Conservation (phyloP, 176 grass and related monocot species). For the Carex scoparia region DNA sequence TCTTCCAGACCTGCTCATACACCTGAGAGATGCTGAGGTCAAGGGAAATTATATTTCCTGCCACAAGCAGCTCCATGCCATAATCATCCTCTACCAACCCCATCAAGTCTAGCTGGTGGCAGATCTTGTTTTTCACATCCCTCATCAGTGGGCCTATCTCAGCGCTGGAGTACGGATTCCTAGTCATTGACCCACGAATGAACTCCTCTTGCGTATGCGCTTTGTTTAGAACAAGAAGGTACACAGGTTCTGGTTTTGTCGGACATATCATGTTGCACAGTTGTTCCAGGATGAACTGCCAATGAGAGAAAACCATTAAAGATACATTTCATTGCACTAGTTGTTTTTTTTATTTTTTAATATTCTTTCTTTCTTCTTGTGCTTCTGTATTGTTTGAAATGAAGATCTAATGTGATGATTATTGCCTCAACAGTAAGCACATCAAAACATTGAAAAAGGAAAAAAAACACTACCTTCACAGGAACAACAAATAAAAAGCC, state of each 20-base stretch:
- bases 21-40: conserved; percentile 93
- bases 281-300: conserved; percentile 97
- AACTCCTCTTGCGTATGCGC: conserved; percentile 98
- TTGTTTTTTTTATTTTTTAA: background rate
- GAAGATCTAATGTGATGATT: background rate
- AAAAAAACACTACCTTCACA: background rate
- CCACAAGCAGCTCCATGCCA: conserved; percentile 93
- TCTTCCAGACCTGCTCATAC: conserved; percentile 97
- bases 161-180: conserved; percentile 80
- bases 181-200: conserved; percentile 95
- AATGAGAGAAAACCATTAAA: conserved; percentile 16
- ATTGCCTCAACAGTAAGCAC: background rate
- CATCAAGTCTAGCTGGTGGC: conserved; percentile 88
- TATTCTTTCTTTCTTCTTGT: background rate
- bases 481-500: conserved; percentile 8
- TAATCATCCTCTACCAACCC: conserved; percentile 93
- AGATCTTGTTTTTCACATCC: conserved; percentile 99
- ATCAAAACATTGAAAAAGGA: background rate
- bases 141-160: conserved; percentile 96
- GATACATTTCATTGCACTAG: background rate
- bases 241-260: conserved; percentile 81
- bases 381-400: background rate
- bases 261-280: conserved; percentile 97
- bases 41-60: conserved; percentile 98
- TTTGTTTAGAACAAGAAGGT: conserved; percentile 93